Evolutionary conservation across 768 basidiomycete species (phyloP).

Genomic region (Tubosaeta sp.): DNA sequence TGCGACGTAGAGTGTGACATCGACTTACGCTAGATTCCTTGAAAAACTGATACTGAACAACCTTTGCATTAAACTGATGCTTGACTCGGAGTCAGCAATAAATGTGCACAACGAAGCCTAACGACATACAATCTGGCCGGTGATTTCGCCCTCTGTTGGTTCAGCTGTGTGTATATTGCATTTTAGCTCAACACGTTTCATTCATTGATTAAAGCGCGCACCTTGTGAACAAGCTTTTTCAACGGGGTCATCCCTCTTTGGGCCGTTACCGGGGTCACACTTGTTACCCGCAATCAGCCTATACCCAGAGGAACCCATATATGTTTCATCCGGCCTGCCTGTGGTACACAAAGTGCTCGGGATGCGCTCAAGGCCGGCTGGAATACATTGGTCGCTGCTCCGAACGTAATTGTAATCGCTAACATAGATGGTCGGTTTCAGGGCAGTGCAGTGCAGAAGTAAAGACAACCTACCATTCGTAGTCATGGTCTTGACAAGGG

Average conservation of each 20-base stretch:
- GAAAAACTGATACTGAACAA: slow-evolving; percentile 84
- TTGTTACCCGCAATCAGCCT: slow-evolving; percentile 90
- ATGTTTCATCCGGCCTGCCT: slow-evolving; percentile 52
- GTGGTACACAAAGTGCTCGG: slow-evolving; percentile 65
- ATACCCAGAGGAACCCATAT: slow-evolving; percentile 88
- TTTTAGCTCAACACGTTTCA: neutral
- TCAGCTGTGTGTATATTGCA: slow-evolving; percentile 45
- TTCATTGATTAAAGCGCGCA: slow-evolving; percentile 21
- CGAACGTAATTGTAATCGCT: slow-evolving; percentile 91
- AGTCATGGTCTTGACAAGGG: slow-evolving; percentile 81
- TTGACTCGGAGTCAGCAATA: slow-evolving; percentile 28
- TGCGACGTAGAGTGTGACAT: neutral
- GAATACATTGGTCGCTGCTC: slow-evolving; percentile 69
- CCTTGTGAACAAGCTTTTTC: slow-evolving; percentile 78
- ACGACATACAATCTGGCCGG: slow-evolving; percentile 64
- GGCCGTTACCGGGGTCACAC: slow-evolving; percentile 57
- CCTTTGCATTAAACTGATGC: slow-evolving; percentile 61
- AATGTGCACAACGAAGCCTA: neutral
- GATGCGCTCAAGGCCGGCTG: slow-evolving; percentile 84
- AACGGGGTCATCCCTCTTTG: slow-evolving; percentile 63
- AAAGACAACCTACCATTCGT: slow-evolving; percentile 71
- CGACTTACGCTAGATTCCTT: slow-evolving; percentile 60
- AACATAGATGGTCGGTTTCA: neutral
- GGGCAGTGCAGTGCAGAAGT: neutral
- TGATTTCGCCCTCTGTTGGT: slow-evolving; percentile 72